These are phyloP conservation scores for Nemania diffusa DNA, from an alignment of 2,329 filamentous ascomycete species.

Conservation along the genomic window DNA sequence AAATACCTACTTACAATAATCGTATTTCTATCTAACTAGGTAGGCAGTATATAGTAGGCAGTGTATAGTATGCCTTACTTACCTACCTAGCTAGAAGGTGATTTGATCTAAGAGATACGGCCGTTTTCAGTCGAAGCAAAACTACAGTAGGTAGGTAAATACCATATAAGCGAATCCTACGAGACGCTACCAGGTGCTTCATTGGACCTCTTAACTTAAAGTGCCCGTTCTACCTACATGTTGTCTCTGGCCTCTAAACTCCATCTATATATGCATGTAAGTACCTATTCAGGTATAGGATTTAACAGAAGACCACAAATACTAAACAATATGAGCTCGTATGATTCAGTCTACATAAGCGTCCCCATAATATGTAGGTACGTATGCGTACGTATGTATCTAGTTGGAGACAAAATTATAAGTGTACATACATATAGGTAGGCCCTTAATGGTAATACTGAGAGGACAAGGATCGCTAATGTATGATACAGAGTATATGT, in stretches of 20 bases:
- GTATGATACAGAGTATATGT: background rate
- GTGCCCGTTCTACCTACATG: background rate
- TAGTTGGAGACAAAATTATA: constrained; percentile 26
- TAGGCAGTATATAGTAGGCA: too few relatives aligned
- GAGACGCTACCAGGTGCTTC: background rate
- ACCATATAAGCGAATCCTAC: background rate
- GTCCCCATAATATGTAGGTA: constrained; percentile 2
- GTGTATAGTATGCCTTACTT: background rate
- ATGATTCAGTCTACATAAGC: constrained; percentile 23
- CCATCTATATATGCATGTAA: background rate
- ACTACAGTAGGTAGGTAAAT: background rate
- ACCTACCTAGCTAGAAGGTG: background rate
- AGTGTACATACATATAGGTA: constrained; percentile 16
- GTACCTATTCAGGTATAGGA: constrained; percentile 4
- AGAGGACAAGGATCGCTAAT: constrained; percentile 19
- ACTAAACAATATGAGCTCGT: constrained; percentile 24
- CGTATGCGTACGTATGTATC: too few relatives aligned
- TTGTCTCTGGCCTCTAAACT: too few relatives aligned
- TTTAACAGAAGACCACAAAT: constrained; percentile 8
- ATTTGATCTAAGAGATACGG: constrained; percentile 3
- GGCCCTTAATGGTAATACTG: constrained; percentile 24
- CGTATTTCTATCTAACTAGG: constrained; percentile 3
- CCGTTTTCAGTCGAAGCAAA: background rate
- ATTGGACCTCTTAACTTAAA: background rate
- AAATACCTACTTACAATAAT: background rate